Conservation (phyloP, 169 alveolate species). For the Plasmodium gallinaceum region DNA sequence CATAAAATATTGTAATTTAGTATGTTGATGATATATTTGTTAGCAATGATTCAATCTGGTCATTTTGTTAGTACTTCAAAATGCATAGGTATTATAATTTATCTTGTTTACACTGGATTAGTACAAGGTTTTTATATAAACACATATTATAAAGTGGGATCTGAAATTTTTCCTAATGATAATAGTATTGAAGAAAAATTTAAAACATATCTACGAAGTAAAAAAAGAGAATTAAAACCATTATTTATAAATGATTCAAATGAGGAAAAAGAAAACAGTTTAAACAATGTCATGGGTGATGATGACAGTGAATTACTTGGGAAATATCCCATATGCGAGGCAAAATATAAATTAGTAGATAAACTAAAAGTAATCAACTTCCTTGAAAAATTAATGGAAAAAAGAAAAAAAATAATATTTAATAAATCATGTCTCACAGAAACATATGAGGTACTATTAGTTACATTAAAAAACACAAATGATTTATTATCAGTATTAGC, state of each 20-base stretch:
- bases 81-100: constrained; percentile 9
- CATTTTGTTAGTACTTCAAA: constrained; percentile 3
- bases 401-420: constrained; percentile 6
- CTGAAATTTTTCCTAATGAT: neutral
- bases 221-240: constrained; percentile 24
- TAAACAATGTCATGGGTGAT: neutral
- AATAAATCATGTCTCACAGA: constrained; percentile 24
- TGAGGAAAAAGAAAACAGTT: constrained; percentile 6
- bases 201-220: constrained; percentile 41
- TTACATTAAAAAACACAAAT: constrained; percentile 35
- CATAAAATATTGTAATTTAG: neutral
- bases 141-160: neutral
- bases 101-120: neutral
- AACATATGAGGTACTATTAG: constrained; percentile 27
- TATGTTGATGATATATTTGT: constrained; percentile 16
- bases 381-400: constrained; percentile 5
- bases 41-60: constrained; percentile 15
- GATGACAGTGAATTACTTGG: constrained; percentile 30
- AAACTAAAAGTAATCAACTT: constrained; percentile 17
- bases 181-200: constrained; percentile 7
- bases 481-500: constrained; percentile 27
- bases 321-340: constrained; percentile 54
- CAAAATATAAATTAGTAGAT: constrained; percentile 53
- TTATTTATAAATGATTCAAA: constrained; percentile 15
- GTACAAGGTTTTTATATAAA: neutral